Percentiles rank a stretch among this genome's conserved stretches.
These are phyloP conservation scores for Fusarium foetens DNA, from an alignment of 2,329 filamentous ascomycete species.

Conservation along the genomic window DNA sequence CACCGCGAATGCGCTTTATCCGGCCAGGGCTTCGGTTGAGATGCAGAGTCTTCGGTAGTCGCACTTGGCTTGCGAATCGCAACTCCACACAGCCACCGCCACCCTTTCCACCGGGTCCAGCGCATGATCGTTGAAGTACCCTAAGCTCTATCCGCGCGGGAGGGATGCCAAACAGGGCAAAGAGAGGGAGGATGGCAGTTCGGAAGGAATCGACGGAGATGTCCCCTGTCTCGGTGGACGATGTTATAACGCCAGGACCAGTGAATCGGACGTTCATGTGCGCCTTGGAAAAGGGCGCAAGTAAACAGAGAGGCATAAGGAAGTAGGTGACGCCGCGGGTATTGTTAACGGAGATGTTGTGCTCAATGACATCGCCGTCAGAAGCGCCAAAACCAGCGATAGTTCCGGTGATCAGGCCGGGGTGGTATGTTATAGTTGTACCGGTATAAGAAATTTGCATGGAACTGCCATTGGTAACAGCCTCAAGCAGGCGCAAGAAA, in stretches of 20 bases:
- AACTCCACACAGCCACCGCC: slow-evolving; percentile 95
- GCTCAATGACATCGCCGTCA: slow-evolving; percentile 79
- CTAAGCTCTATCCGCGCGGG: slow-evolving; percentile 84
- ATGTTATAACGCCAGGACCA: slow-evolving; percentile 92
- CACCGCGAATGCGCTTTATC: slow-evolving; percentile 88
- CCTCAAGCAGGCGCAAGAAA: slow-evolving; percentile 92
- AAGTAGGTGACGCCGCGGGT: slow-evolving; percentile 90
- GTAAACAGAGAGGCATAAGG: slow-evolving; percentile 85
- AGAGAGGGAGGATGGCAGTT: slow-evolving; percentile 90
- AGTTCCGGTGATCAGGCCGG: slow-evolving; percentile 89
- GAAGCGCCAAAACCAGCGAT: slow-evolving; percentile 78
- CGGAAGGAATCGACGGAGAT: slow-evolving; percentile 93
- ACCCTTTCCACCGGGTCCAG: slow-evolving; percentile 77
- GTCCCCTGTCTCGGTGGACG: slow-evolving; percentile 83
- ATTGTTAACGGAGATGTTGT: slow-evolving; percentile 81
- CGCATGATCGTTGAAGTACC: slow-evolving; percentile 82
- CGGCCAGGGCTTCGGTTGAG: slow-evolving; percentile 82
- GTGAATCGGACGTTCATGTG: slow-evolving; percentile 91
- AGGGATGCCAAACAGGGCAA: slow-evolving; percentile 87
- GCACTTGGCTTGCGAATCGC: slow-evolving; percentile 91
- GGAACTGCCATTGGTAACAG: slow-evolving; percentile 92
- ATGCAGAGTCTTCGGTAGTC: slow-evolving; percentile 93
- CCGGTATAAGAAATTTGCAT: slow-evolving; percentile 98
- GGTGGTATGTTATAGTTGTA: slow-evolving; percentile 90
- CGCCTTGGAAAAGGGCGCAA: slow-evolving; percentile 92